Evolutionary conservation across 1,284 basidiomycete genomes (phyloP), one percentile per base, ranked within the genome.

Genomic region (Boletus semigastroideus): DNA sequence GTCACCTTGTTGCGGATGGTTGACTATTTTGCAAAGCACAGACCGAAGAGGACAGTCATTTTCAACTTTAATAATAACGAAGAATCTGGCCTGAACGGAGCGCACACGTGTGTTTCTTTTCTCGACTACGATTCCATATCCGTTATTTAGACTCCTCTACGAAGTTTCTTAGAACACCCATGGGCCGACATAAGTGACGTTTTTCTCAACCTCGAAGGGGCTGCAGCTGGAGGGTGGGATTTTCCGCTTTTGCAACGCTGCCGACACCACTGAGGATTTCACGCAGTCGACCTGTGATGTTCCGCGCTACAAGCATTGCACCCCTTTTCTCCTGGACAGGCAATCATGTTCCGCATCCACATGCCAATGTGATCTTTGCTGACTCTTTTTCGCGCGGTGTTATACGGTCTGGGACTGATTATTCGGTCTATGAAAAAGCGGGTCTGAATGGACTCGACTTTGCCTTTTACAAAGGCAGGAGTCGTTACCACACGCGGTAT

Each of bases 1-100:
- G 82, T 74, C 8, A 85, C 85, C 0, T 67, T 89, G 4, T 63
- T 92, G 14, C 83, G 87, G 54, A 75, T 91, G 56, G 72, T 87
- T 22, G 71, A 81, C 33, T 81, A 83, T 58, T 77, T 87, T 50
- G 74, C 82, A 0, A 65, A 73, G 53, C 71, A 80, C 42, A 75
- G 77, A 16, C 80, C 80, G 2, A 71, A 71, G 38, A 73, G 82
- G 37, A 87, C 86, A 0, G 83, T 84, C 5, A 68, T 92, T 4
- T 88, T 91, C 72, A 88, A 91, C 61, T 79, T 90, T 65, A 92
- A 92, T 66, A 90, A 92, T 54, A 89, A 84, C 2, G 90, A 92
- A 65, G 89, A 92, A 60, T 83, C 89, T 63, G 79, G 83, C 33
- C 64, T 91, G 57, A 77, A 85, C 57, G 90, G 90, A 19, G 85